phyloP scores from a whole-genome alignment of 805 yeast species.

The Candida yuanshanica region DNA sequence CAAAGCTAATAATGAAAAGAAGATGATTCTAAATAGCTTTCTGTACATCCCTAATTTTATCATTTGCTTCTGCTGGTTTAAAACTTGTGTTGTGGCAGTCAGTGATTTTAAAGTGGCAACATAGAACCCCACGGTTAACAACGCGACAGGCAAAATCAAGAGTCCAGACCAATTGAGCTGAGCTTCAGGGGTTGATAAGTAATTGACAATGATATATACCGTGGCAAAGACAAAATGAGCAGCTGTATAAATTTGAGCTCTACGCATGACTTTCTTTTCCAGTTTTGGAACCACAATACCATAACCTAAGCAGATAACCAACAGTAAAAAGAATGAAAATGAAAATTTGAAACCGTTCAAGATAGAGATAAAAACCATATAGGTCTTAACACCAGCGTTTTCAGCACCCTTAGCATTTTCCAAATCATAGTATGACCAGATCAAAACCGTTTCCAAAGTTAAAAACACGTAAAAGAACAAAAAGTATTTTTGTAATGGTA shows the following conservation, averaged over 20 bases:
- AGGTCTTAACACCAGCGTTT: constrained; percentile 55
- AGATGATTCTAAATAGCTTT: constrained; percentile 66
- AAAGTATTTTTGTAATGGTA: constrained; percentile 87
- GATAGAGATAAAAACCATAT: constrained; percentile 72
- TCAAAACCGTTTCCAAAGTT: constrained; percentile 76
- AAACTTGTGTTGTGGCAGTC: constrained; percentile 63
- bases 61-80: constrained; percentile 82
- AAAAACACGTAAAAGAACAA: constrained; percentile 80
- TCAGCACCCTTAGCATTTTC: constrained; percentile 55
- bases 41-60: constrained; percentile 87
- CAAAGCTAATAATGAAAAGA: constrained; percentile 63
- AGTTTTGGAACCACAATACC: constrained; percentile 90
- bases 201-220: constrained; percentile 49
- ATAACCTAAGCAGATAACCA: constrained; percentile 86
- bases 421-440: constrained; percentile 89
- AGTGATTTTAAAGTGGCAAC: constrained; percentile 67
- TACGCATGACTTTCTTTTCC: constrained; percentile 67
- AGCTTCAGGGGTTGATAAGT: constrained; percentile 44
- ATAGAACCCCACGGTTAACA: constrained; percentile 69
- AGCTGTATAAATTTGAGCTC: constrained; percentile 53
- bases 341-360: constrained; percentile 79
- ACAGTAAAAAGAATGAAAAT: constrained; percentile 79
- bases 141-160: constrained; percentile 63
- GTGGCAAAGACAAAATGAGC: constrained; percentile 51
- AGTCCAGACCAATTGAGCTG: constrained; percentile 47